These are phyloP conservation scores for Nannochloropsis oceanica DNA, from an alignment of 108 stramenopile species.

Conservation along the genomic window DNA sequence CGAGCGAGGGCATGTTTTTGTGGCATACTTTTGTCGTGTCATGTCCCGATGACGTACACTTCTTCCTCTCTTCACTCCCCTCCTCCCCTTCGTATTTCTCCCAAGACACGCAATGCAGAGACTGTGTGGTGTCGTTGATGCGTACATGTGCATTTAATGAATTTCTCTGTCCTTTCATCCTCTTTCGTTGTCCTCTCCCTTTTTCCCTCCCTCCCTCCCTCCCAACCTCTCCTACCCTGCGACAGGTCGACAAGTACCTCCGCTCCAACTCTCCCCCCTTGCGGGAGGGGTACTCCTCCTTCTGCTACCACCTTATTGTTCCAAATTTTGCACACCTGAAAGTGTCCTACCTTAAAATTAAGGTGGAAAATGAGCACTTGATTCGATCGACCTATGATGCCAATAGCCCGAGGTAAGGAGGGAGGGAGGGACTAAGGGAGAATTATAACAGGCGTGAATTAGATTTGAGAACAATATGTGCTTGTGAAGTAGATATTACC, in stretches of 20 bases:
- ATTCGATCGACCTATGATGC: slow-evolving; percentile 36
- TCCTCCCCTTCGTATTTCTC: background rate
- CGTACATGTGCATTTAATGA: too few relatives aligned
- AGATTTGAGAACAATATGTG: background rate
- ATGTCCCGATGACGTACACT: background rate
- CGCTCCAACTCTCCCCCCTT: background rate
- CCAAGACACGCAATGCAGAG: too few relatives aligned
- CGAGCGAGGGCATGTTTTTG: background rate
- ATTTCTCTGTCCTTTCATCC: too few relatives aligned
- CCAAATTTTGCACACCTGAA: slow-evolving; percentile 33
- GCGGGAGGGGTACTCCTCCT: slow-evolving; percentile 63
- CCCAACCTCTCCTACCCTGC: background rate
- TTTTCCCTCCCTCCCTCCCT: background rate
- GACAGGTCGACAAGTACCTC: background rate
- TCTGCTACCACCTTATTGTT: slow-evolving; percentile 95
- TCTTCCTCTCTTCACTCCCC: background rate
- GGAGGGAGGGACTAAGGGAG: slow-evolving; percentile 37
- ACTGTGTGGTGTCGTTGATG: too few relatives aligned
- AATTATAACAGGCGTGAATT: background rate
- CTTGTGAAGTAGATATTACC: too few relatives aligned
- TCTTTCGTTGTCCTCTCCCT: background rate
- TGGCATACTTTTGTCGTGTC: background rate
- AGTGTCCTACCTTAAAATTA: slow-evolving; percentile 19
- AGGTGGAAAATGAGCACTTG: slow-evolving; percentile 21
- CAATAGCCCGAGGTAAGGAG: slow-evolving; percentile 32